Evolutionary conservation across 1,139 yeast species (phyloP).

Genomic region (Diutina catenulata): DNA sequence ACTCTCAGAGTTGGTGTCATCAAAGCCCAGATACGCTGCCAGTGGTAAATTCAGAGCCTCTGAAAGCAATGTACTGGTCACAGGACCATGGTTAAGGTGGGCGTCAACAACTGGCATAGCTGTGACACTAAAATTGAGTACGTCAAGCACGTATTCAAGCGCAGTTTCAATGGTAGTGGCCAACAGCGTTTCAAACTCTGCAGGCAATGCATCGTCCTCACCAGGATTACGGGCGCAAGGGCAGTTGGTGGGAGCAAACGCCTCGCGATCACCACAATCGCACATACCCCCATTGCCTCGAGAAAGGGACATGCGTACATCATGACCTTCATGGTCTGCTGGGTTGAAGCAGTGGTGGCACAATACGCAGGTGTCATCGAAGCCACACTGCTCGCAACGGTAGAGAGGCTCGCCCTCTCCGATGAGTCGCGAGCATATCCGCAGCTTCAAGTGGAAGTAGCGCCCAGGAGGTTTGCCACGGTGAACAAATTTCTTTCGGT

Average conservation of each 20-base stretch:
- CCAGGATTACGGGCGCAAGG: slow-evolving; percentile 9
- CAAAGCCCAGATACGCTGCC: slow-evolving; percentile 18
- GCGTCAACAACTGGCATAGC: slow-evolving; percentile 25
- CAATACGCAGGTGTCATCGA: slow-evolving; percentile 64
- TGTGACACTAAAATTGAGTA: slow-evolving; percentile 22
- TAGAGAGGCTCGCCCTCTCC: slow-evolving; percentile 52
- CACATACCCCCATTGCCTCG: slow-evolving; percentile 53
- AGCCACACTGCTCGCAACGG: slow-evolving; percentile 49
- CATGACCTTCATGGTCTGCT: slow-evolving; percentile 54
- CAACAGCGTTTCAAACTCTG: slow-evolving; percentile 12
- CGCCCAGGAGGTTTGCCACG: too few species aligned
- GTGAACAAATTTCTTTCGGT: too few species aligned
- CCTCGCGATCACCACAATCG: slow-evolving; percentile 87
- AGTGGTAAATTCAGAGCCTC: slow-evolving; percentile 19
- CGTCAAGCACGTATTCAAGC: slow-evolving; percentile 40
- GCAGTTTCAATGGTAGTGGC: slow-evolving; percentile 22
- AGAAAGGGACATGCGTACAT: slow-evolving; percentile 42
- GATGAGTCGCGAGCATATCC: slow-evolving; percentile 56
- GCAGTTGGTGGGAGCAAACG: slow-evolving; percentile 57
- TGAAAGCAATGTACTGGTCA: slow-evolving; percentile 17
- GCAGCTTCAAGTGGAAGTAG: slow-evolving; percentile 15
- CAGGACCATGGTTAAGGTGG: slow-evolving; percentile 10
- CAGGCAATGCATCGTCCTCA: slow-evolving; percentile 6
- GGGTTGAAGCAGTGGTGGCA: slow-evolving; percentile 62
- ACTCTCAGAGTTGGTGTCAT: slow-evolving; percentile 15